Evolutionary conservation across 805 yeast genomes (phyloP), one percentile per base, ranked within the genome.

Genomic region (Barnettozyma siamensis): DNA sequence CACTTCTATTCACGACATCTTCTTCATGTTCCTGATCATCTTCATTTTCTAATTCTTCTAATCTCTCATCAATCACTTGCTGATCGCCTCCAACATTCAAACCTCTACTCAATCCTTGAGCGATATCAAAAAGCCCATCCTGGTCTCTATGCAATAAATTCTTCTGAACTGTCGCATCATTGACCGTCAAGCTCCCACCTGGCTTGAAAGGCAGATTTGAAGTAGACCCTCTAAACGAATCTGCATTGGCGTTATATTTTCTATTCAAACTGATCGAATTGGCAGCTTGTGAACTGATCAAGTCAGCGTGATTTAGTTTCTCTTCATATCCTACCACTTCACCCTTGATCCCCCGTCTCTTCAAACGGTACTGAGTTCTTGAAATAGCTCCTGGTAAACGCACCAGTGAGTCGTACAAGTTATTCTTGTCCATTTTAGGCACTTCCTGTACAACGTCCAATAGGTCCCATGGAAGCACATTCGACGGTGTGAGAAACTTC

Each of bases 131-230:
- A 29, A 93, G 62, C 0, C 98, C 99, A 26, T 76, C 69, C 3
- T 63, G 64, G 54, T 85, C 91, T 54, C 81, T 73, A 53, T 83
- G 93, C 12, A 53, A 28, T 35, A 84, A 55, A 33, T 66, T 63
- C 35, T 41, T 33, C 18, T 41, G 41, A 4, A 27, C 19, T 31
- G 61, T 50, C 0, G 67, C 56, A 4, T 59, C 63, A 38, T 68
- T 73, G 11, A 49, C 71, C 8, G 55, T 54, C 18, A 59, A 53
- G 54, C 59, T 27, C 2, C 98, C 97, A 49, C 99, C 98, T 0
- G 99, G 99, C 43, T 83, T 80, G 57, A 93, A 93, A 0, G 99
- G 99, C 54, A 91, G 63, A 53, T 75, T 84, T 16, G 78, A 73
- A 0, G 94, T 71, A 4, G 78, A 69, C 0, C 98, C 98, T 35